Evolutionary conservation across 2,329 filamentous ascomycete species (phyloP).

Genomic region (Nothophoma quercina): DNA sequence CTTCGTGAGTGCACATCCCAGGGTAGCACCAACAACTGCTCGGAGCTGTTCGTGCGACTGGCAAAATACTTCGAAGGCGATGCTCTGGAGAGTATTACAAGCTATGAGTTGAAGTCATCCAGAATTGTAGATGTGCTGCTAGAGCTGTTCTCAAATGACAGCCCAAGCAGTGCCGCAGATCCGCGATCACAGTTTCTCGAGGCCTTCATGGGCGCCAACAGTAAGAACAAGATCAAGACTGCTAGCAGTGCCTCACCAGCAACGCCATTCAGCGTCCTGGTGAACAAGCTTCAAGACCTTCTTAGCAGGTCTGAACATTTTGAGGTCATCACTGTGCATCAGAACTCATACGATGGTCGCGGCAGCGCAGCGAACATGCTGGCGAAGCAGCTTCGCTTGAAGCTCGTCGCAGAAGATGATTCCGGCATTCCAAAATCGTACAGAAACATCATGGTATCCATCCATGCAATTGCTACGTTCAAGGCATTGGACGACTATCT

Average conservation of each 20-base stretch:
- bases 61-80: slow-evolving; percentile 88
- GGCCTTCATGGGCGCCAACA: slow-evolving; percentile 84
- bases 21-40: slow-evolving; percentile 57
- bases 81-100: slow-evolving; percentile 91
- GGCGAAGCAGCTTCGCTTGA: slow-evolving; percentile 91
- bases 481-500: slow-evolving; percentile 96
- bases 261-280: slow-evolving; percentile 88
- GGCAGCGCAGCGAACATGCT: slow-evolving; percentile 95
- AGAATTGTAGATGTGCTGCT: slow-evolving; percentile 86
- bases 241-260: slow-evolving; percentile 72
- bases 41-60: slow-evolving; percentile 74
- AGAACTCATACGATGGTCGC: slow-evolving; percentile 88
- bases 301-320: slow-evolving; percentile 97
- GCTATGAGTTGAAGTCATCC: slow-evolving; percentile 90
- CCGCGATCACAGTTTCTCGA: slow-evolving; percentile 87
- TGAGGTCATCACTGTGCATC: slow-evolving; percentile 93
- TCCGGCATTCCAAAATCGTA: slow-evolving; percentile 89
- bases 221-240: slow-evolving; percentile 68
- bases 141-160: slow-evolving; percentile 77
- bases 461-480: slow-evolving; percentile 97
- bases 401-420: slow-evolving; percentile 86
- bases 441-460: slow-evolving; percentile 96
- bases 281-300: slow-evolving; percentile 94
- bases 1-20: slow-evolving; percentile 74
- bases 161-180: slow-evolving; percentile 61